A percentile compares a stretch with the other conserved stretches of the same genome.
phyloP scores from a whole-genome alignment of 1,284 basidiomycete species.

The Cystobasidium slooffiae region DNA sequence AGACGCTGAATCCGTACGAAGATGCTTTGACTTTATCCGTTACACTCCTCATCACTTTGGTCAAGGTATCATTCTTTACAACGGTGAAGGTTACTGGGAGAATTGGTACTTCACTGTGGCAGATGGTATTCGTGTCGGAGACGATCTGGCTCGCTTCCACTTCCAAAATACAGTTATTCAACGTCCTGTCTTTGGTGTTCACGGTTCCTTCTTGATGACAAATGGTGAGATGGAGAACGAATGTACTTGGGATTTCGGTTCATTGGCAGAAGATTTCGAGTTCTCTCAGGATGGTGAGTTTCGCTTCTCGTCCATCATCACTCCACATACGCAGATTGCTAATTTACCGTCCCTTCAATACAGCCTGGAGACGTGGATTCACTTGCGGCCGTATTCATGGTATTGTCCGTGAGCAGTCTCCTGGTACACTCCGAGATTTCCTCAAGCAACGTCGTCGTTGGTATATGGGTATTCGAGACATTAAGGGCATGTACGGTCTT shows the following conservation, averaged over 20 bases:
- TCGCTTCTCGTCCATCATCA: not conserved
- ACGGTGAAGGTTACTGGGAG: constrained; percentile 59
- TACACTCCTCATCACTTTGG: constrained; percentile 59
- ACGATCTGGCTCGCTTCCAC: constrained; percentile 59
- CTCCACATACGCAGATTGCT: not conserved
- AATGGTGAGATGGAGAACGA: constrained; percentile 60
- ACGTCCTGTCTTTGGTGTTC: constrained; percentile 59
- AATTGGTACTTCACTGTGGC: constrained; percentile 60
- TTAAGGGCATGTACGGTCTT: constrained; percentile 56
- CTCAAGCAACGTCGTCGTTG: constrained; percentile 59
- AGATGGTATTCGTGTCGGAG: constrained; percentile 59
- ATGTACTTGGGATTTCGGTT: constrained; percentile 57
- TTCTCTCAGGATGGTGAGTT: constrained; percentile 57
- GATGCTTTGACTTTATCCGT: constrained; percentile 59
- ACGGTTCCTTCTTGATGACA: constrained; percentile 59
- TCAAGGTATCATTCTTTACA: constrained; percentile 60
- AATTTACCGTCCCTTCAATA: not conserved
- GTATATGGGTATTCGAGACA: constrained; percentile 58
- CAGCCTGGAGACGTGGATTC: constrained; percentile 58
- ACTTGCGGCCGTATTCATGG: constrained; percentile 59
- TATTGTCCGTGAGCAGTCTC: constrained; percentile 58
- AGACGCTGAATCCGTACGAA: constrained; percentile 58
- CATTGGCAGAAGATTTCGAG: constrained; percentile 59
- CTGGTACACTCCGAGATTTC: constrained; percentile 57
- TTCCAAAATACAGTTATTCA: constrained; percentile 58